These are phyloP conservation scores for Keithomyces neogunnii DNA, from an alignment of 2,329 filamentous ascomycete genomes.

Conservation along the genomic window DNA sequence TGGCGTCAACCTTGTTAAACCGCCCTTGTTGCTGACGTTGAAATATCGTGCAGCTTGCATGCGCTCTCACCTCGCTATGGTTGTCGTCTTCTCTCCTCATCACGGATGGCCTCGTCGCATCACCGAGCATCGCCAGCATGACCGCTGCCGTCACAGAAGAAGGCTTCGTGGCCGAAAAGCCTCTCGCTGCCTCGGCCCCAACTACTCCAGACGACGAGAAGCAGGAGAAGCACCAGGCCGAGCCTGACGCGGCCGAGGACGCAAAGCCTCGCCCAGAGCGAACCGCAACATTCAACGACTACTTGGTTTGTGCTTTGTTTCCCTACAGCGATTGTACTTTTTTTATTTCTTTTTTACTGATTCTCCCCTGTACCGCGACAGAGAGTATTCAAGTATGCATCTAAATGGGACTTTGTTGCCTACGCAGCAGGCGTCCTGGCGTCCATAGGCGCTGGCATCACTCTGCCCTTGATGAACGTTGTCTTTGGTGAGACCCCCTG, in stretches of 20 bases:
- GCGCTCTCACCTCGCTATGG: background rate
- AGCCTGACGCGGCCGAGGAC: background rate
- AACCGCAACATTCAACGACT: slow-evolving; percentile 37
- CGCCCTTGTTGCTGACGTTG: too few species aligned
- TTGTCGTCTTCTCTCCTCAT: background rate
- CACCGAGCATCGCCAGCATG: background rate
- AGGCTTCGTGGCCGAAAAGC: background rate
- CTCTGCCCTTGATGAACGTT: slow-evolving; percentile 51
- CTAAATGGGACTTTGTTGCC: slow-evolving; percentile 40
- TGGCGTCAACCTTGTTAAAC: too few species aligned
- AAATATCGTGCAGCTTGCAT: background rate
- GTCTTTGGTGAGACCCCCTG: slow-evolving; percentile 38
- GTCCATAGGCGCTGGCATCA: slow-evolving; percentile 44
- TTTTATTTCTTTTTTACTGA: too few species aligned
- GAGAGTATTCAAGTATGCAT: slow-evolving; percentile 46
- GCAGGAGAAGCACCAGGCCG: background rate
- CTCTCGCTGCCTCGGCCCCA: background rate
- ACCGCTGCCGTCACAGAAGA: background rate
- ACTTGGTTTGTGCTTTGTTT: slow-evolving; percentile 20
- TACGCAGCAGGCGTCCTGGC: slow-evolving; percentile 38
- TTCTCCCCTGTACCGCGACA: slow-evolving; percentile 10
- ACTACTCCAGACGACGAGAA: background rate
- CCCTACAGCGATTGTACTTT: background rate
- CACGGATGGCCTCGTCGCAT: background rate
- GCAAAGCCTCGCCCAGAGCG: slow-evolving; percentile 20